These are phyloP conservation scores for Oryza meridionalis DNA, from an alignment of 176 grass and related monocot species.

Conservation along the genomic window DNA sequence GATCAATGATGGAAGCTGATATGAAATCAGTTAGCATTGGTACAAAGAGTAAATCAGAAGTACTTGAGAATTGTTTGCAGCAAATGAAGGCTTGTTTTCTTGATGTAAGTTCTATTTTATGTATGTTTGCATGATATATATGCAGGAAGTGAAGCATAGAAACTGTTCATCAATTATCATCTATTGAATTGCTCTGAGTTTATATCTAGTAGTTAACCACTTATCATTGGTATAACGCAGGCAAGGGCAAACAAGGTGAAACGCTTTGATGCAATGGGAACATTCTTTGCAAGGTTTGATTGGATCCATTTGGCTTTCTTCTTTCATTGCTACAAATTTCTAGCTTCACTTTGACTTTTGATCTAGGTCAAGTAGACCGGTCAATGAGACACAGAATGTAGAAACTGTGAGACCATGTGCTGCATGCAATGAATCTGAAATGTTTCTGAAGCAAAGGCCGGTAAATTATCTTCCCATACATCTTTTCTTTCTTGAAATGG, in stretches of 20 bases:
- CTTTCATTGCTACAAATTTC: constrained; percentile 22
- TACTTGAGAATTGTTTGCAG: constrained; percentile 86
- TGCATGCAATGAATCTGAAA: constrained; percentile 74
- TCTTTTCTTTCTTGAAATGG: constrained; percentile 7
- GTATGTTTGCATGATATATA: background rate
- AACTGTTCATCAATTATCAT: background rate
- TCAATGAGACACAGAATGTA: constrained; percentile 54
- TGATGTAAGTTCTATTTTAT: constrained; percentile 71
- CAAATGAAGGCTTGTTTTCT: constrained; percentile 98
- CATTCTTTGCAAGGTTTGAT: constrained; percentile 86
- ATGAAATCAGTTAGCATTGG: constrained; percentile 97
- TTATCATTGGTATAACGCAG: constrained; percentile 48
- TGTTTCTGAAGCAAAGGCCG: constrained; percentile 69
- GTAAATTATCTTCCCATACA: constrained; percentile 50
- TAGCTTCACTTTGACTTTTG: constrained; percentile 36
- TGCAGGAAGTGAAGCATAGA: constrained; percentile 5
- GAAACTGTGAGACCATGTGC: constrained; percentile 77
- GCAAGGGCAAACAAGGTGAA: constrained; percentile 80
- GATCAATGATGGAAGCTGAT: constrained; percentile 96
- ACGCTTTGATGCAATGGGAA: constrained; percentile 87
- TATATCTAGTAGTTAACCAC: constrained; percentile 10
- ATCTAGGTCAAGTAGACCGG: constrained; percentile 71
- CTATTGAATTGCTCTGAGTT: constrained; percentile 24
- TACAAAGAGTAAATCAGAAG: constrained; percentile 86
- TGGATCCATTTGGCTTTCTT: constrained; percentile 22